Conservation (phyloP, 2,329 filamentous ascomycete genomes). For the Penicillium decumbens region DNA sequence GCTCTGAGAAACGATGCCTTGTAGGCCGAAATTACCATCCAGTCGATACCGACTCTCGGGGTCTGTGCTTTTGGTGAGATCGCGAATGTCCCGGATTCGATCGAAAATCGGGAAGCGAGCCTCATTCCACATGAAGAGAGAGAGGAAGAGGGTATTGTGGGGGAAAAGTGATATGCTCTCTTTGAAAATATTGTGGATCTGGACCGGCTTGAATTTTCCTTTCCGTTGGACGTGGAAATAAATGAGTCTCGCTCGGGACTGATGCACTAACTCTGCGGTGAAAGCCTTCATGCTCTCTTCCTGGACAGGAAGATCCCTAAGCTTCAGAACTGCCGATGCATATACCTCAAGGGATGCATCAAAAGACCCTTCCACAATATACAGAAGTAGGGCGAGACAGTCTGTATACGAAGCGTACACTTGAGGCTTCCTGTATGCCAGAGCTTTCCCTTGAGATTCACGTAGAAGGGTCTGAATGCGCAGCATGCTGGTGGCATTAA, state of each 20-base stretch:
- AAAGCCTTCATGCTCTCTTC: constrained; percentile 29
- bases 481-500: constrained; percentile 34
- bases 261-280: constrained; percentile 59
- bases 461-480: constrained; percentile 46
- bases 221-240: constrained; percentile 59
- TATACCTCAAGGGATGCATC: constrained; percentile 39
- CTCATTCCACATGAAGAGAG: constrained; percentile 69
- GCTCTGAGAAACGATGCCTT: constrained; percentile 8
- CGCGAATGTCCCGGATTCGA: constrained; percentile 62
- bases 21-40: neutral
- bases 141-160: constrained; percentile 69
- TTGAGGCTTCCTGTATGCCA: constrained; percentile 49
- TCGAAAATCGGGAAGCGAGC: constrained; percentile 68
- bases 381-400: constrained; percentile 61
- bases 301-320: constrained; percentile 42
- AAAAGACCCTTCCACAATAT: constrained; percentile 50
- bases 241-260: constrained; percentile 63
- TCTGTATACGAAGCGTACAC: constrained; percentile 57
- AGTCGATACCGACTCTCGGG: constrained; percentile 24
- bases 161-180: constrained; percentile 64
- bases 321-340: constrained; percentile 42
- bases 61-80: constrained; percentile 24
- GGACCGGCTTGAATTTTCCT: constrained; percentile 63
- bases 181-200: constrained; percentile 59
- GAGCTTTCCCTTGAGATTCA: constrained; percentile 52